phyloP scores from a whole-genome alignment of 2,329 filamentous ascomycete genomes.

The Penicillium sp. region DNA sequence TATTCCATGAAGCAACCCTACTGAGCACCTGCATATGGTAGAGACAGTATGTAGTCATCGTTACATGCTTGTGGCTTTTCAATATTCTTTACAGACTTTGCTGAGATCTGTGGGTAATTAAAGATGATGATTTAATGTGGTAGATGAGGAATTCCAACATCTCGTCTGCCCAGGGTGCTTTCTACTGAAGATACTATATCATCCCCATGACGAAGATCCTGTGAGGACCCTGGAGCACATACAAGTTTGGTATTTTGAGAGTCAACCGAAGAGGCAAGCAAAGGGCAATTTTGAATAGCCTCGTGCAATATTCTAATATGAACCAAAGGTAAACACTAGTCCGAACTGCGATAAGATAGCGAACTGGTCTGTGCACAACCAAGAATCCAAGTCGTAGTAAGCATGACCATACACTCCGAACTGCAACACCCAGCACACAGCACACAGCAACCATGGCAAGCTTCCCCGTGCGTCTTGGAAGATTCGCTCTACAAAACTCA shows the following conservation, averaged over 20 bases:
- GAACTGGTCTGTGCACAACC: background rate
- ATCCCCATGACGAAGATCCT: too few relatives aligned
- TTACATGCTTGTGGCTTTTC: background rate
- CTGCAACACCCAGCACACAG: background rate
- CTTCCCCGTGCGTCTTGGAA: constrained; percentile 9
- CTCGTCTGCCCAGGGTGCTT: too few relatives aligned
- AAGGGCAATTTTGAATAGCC: too few relatives aligned
- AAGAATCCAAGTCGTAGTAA: background rate
- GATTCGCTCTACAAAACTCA: background rate
- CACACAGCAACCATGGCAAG: constrained; percentile 1
- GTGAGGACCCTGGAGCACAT: too few relatives aligned
- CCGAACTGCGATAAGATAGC: background rate
- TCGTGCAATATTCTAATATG: too few relatives aligned
- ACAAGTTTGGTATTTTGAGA: too few relatives aligned
- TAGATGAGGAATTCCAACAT: too few relatives aligned
- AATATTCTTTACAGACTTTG: background rate
- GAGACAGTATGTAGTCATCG: background rate
- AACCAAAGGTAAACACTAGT: background rate
- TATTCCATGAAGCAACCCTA: background rate
- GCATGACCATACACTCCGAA: background rate
- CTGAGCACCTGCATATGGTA: too few relatives aligned
- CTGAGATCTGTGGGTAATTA: too few relatives aligned
- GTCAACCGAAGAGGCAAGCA: too few relatives aligned
- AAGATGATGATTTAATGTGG: too few relatives aligned
- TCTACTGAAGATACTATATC: too few relatives aligned